Conservation (phyloP, 495 filamentous ascomycete genomes). For the Hyaloscypha finlandica region DNA sequence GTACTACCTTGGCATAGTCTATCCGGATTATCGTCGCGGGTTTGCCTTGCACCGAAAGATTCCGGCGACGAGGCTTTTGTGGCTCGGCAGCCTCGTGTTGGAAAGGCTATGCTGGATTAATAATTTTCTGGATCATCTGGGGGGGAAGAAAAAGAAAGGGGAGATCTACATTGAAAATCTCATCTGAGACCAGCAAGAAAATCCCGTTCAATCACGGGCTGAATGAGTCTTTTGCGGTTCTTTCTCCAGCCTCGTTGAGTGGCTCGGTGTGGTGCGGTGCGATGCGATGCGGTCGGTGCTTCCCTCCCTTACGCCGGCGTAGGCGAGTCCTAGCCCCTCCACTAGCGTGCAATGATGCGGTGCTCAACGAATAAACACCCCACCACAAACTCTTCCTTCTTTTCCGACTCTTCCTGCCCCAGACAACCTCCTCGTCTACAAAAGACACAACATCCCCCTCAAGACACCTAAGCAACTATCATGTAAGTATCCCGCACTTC, state of each 20-base stretch:
- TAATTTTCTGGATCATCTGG: slow-evolving; percentile 25
- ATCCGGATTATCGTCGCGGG: slow-evolving; percentile 26
- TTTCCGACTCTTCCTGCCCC: slow-evolving; percentile 25
- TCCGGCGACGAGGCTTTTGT: slow-evolving; percentile 3
- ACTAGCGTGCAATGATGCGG: slow-evolving; percentile 16
- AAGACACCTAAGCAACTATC: slow-evolving; percentile 8
- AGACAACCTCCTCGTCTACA: slow-evolving; percentile 13
- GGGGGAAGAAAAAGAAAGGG: slow-evolving; percentile 7
- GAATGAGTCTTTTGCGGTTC: not conserved
- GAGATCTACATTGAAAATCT: not conserved
- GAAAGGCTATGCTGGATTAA: slow-evolving; percentile 13
- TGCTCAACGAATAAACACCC: slow-evolving; percentile 23
- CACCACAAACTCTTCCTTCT: slow-evolving; percentile 29
- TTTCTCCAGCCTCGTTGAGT: not conserved
- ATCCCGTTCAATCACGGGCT: not conserved
- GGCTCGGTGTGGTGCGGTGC: not conserved
- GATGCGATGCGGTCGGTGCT: too few species aligned
- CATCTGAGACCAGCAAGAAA: slow-evolving; percentile 1
- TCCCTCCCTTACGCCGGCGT: not conserved
- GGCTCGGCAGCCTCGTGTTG: slow-evolving; percentile 10
- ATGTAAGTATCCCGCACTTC: slow-evolving; percentile 7
- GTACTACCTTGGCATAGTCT: not conserved
- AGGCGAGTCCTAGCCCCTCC: slow-evolving; percentile 10
- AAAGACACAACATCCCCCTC: slow-evolving; percentile 10
- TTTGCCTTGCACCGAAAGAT: slow-evolving; percentile 20